Base-by-base conservation (phyloP, 2,329 filamentous ascomycete genomes). In the Colletotrichum sp. region DNA sequence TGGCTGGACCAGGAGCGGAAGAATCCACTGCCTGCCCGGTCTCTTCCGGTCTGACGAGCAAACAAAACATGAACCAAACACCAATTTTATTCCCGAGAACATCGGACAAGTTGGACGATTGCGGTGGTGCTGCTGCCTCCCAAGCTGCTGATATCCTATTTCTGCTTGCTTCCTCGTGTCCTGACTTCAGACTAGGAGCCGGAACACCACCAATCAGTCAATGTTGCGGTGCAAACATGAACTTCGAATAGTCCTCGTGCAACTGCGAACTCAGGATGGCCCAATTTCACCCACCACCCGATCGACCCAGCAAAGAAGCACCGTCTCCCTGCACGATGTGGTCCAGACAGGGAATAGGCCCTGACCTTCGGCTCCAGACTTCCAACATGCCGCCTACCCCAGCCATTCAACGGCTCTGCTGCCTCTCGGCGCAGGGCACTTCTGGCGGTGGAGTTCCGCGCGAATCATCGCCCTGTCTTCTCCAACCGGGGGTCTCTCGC, bases 401-500 rank as follows among this genome's bases (percentile, higher is more conserved):
- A 52, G 34, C 34, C 18, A 68, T 62, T 21, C 21, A 32, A 57
- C 32, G 16, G 30, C n/a, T 24, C 24, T 10, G 12, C 24, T 57
- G 2, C 28, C 57, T 70, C 59, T 30, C n/a, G 13, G 39, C 34
- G n/a, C 32, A 28, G 60, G 34, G 8, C 52, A 52, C 16, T 32
- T 36, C 21, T 21, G 5, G 67, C 6, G 21, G 70, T 74, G 64
- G 74, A 74, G 74, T 76, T 74, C 74, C 74, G 74, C 74, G 36
- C 74, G 74, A 76, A 76, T 76, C 74, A 74, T 21, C 28, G 57
- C 59, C 74, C 74, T 76, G 65, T 69, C 74, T 76, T 76, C 71
- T 28, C 74, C 74, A 76, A 76, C 18, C 24, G 28, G 13, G 16
- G 62, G 64, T 30, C 32, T 34, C 57, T 73, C 49, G 9, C 44